Base-by-base conservation (phyloP, 2,329 filamentous ascomycete species). In the Pyrenochaeta sp. region DNA sequence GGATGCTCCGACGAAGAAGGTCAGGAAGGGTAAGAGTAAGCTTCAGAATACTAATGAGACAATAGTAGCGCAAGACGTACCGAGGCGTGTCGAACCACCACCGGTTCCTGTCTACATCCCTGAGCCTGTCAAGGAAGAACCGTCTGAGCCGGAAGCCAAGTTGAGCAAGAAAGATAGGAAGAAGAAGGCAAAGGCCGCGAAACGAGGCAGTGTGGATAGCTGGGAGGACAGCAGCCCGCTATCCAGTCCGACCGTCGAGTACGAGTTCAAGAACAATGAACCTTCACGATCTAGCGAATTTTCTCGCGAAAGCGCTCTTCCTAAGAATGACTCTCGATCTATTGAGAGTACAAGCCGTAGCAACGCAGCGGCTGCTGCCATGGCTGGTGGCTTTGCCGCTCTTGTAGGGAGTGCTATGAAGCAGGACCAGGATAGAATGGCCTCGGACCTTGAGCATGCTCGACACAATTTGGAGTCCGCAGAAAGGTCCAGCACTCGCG, bases 81-180 rank as follows among this genome's bases (percentile, higher is more conserved):
- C 64, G 22, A 59, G 58, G n/a, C 54, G 46, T 19, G 51, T 39
- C 15, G 62, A 66, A 36, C 22, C 54, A 43, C 61, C 62, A 34
- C 37, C 54, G 36, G 42, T 28, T 44, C 42, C 42, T 13, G 15
- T 46, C 13, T 50, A 51, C 10, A 56, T 58, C 10, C 50, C 58
- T 3, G 58, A 67, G 36, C 45, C 51, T n/a, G 50, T 42, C 32
- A 60, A 62, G 24, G 66, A 63, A 28, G 19, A 34, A 32, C 28
- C 51, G 6, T 45, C 62, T 12, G 65, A 68, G 25, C 59, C 66
- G 22, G 67, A 70, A n/a, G 54, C 50, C 19, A 77, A 74, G 55
- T 69, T 74, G 59, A 77, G 72, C 64, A 80, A 79, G 68, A 79
- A 78, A 65, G 72, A 78, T 15, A 73, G 66, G 58, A 74, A 75